Evolutionary conservation across 164 flowering plant species (phyloP).

Genomic region (Litsea cubeba): DNA sequence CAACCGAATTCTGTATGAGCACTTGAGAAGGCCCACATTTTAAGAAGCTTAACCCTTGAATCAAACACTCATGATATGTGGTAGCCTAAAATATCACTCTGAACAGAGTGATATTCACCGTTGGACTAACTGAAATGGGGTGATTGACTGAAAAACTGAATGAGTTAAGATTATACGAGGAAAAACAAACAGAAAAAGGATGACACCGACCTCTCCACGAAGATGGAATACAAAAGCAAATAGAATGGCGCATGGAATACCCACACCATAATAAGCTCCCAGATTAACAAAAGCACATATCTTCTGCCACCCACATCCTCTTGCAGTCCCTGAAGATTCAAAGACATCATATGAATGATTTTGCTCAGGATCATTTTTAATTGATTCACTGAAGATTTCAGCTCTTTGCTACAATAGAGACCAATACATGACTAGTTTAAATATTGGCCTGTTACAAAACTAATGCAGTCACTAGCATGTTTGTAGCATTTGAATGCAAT

Average conservation of each 20-base stretch:
- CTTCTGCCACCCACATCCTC: constrained; percentile 79
- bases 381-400: too few species aligned
- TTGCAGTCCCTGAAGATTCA: constrained; percentile 42
- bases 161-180: background rate
- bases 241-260: constrained; percentile 46
- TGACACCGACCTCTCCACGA: constrained; percentile 43
- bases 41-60: background rate
- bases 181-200: background rate
- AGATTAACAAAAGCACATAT: constrained; percentile 44
- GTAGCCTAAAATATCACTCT: too few species aligned
- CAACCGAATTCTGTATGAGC: too few species aligned
- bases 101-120: too few species aligned
- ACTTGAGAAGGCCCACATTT: too few species aligned
- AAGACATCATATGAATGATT: background rate
- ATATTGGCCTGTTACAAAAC: background rate
- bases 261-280: constrained; percentile 58
- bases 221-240: constrained; percentile 46
- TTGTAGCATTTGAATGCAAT: background rate
- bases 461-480: background rate
- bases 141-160: too few species aligned
- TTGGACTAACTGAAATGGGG: too few species aligned
- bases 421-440: background rate
- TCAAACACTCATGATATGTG: too few species aligned
- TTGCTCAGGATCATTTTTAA: too few species aligned
- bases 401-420: background rate